A percentile compares a stretch with the other conserved stretches of the same genome.
phyloP scores from a whole-genome alignment of 179 eudicot genomes.

The Camellia oleifera region DNA sequence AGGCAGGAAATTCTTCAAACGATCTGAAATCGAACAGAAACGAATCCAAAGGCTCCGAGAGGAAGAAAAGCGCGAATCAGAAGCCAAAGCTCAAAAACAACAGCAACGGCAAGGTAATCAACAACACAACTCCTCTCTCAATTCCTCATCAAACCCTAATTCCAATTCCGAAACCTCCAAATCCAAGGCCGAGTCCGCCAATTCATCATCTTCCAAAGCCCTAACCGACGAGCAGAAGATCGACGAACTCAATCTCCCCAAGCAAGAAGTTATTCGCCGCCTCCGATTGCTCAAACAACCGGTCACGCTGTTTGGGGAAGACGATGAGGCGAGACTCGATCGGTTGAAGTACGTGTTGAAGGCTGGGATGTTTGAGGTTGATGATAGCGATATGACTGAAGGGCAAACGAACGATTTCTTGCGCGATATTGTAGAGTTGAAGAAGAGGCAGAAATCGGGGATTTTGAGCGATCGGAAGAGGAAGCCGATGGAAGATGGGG shows the following conservation, averaged over 20 bases:
- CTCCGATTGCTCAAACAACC: slow-evolving; percentile 80
- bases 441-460: slow-evolving; percentile 90
- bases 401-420: slow-evolving; percentile 96
- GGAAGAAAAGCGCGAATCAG: slow-evolving; percentile 75
- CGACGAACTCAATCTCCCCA: slow-evolving; percentile 65
- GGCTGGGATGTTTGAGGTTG: slow-evolving; percentile 80
- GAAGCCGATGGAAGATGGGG: slow-evolving; percentile 45
- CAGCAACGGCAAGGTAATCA: slow-evolving; percentile 19
- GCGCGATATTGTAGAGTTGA: slow-evolving; percentile 84
- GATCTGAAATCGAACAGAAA: slow-evolving; percentile 86
- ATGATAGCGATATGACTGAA: slow-evolving; percentile 86
- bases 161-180: slow-evolving; percentile 25
- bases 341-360: slow-evolving; percentile 76
- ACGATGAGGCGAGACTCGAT: slow-evolving; percentile 70
- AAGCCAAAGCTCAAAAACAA: slow-evolving; percentile 56
- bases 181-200: slow-evolving; percentile 29
- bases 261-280: slow-evolving; percentile 81
- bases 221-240: slow-evolving; percentile 74
- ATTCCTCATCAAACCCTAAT: slow-evolving; percentile 30
- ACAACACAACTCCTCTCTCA: slow-evolving; percentile 24
- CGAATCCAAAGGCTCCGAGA: slow-evolving; percentile 69
- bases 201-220: slow-evolving; percentile 43
- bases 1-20: slow-evolving; percentile 70
- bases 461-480: slow-evolving; percentile 64
- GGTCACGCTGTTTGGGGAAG: slow-evolving; percentile 87